Base-by-base conservation (phyloP, 2,329 filamentous ascomycete genomes). In the Colletotrichum brevisporum region DNA sequence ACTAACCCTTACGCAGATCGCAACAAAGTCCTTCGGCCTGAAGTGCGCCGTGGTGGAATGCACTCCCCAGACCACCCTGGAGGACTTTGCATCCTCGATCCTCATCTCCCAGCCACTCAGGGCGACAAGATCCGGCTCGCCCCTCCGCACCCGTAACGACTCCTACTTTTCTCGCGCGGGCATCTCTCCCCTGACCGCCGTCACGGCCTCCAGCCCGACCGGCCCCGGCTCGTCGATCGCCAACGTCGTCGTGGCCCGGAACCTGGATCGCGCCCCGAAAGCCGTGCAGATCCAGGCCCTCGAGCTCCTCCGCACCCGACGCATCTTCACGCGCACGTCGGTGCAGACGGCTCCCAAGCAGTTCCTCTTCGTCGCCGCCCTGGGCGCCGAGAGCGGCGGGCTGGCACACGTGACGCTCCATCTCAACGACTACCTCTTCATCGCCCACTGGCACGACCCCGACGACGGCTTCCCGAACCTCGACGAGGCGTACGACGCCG, bases 391-490 rank as follows among this genome's bases (percentile, higher is more conserved):
- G 43, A 79, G 80, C 48, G 83, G 84, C 2, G 84, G 86, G 45
- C 76, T 82, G 51, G 82, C 84, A 4, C 83, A 82, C 57, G 83
- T 91, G 57, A 86, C 83, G 24, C 80, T 79, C 39, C 86, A 94
- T 73, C 77, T 91, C 79, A 97, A 94, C 74, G 94, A 98, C 68
- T 89, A 93, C 72, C 91, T 98, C 73, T 94, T 94, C 77, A 90
- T 98, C 67, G 95, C 93, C 0, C 95, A 98, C 78, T 93, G 91
- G 82, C 94, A 98, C 75, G 87, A 91, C 66, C 85, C 87, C 0
- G 84, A 88, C 1, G 90, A 95, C 76, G 93, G 92, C 0, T 92
- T 94, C 71, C 86, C 90, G 5, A 92, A 96, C 71, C 79, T 95
- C 0, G 92, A 97, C 69, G 91, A 93, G 43, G 81, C 80, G 21